Evolutionary conservation across 805 yeast genomes (phyloP).

Genomic region (Danielozyma ontarioensis): DNA sequence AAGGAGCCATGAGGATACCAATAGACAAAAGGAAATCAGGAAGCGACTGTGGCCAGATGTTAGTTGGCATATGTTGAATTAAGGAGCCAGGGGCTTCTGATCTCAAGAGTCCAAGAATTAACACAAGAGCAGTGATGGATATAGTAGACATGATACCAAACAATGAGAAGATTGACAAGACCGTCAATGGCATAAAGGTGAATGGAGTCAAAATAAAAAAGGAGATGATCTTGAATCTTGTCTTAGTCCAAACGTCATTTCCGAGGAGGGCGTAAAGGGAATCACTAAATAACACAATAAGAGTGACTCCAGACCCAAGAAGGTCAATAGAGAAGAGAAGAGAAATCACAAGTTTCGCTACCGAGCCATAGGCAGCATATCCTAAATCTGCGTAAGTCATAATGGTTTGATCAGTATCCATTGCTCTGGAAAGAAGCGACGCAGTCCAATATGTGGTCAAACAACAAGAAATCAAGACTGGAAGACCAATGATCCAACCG

Average conservation of each 20-base stretch:
- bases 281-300: constrained; percentile 80
- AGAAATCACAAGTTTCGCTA: constrained; percentile 71
- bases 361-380: constrained; percentile 30
- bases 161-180: constrained; percentile 64
- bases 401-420: constrained; percentile 24
- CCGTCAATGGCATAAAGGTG: constrained; percentile 69
- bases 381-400: constrained; percentile 29
- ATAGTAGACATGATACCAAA: constrained; percentile 70
- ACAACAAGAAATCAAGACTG: constrained; percentile 58
- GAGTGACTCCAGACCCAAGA: constrained; percentile 75
- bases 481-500: constrained; percentile 63
- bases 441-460: constrained; percentile 74
- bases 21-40: constrained; percentile 52
- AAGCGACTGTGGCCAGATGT: constrained; percentile 55
- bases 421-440: constrained; percentile 38
- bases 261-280: constrained; percentile 47
- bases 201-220: constrained; percentile 75
- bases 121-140: constrained; percentile 53
- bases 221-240: constrained; percentile 60
- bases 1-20: constrained; percentile 72
- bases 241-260: constrained; percentile 32
- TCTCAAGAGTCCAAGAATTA: constrained; percentile 61
- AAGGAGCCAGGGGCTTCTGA: constrained; percentile 70
- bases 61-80: constrained; percentile 56
- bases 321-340: constrained; percentile 71